These are phyloP conservation scores for Shiraia bambusicola DNA, from an alignment of 2,329 filamentous ascomycete genomes.

Conservation along the genomic window DNA sequence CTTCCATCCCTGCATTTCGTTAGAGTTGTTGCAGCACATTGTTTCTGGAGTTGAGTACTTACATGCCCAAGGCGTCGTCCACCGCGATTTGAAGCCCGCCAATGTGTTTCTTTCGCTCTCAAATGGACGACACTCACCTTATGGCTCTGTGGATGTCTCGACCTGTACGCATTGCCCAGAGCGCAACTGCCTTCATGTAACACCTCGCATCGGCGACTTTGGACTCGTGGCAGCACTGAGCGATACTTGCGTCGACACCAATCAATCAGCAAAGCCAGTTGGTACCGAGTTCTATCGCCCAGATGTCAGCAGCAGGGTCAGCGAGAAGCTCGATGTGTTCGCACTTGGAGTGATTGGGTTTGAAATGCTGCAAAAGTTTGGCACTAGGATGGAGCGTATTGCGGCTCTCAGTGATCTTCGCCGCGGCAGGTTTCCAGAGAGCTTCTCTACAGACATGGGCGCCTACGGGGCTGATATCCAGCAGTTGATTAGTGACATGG, in stretches of 20 bases:
- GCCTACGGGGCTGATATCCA: conserved; percentile 22
- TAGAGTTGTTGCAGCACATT: conserved; percentile 60
- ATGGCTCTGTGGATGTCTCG: conserved; percentile 51
- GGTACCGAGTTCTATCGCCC: conserved; percentile 66
- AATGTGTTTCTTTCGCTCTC: conserved; percentile 65
- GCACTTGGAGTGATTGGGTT: conserved; percentile 64
- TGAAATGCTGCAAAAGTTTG: conserved; percentile 60
- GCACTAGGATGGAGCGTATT: conserved; percentile 43
- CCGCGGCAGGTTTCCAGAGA: conserved; percentile 31
- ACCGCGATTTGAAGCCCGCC: conserved; percentile 68
- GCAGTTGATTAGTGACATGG: conserved; percentile 35
- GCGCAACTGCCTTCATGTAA: conserved; percentile 47
- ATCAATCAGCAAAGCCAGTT: conserved; percentile 47
- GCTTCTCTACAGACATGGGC: conserved; percentile 27
- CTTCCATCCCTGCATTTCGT: conserved; percentile 60
- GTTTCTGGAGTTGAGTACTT: conserved; percentile 66
- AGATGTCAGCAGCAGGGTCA: conserved; percentile 31
- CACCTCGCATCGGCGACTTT: conserved; percentile 68
- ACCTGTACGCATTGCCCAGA: conserved; percentile 50
- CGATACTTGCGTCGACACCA: conserved; percentile 26
- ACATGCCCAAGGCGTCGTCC: conserved; percentile 61
- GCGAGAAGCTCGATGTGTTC: conserved; percentile 62
- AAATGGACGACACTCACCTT: conserved; percentile 34
- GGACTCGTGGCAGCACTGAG: conserved; percentile 62
- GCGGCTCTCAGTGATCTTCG: conserved; percentile 40